Evolutionary conservation across 2,329 filamentous ascomycete genomes (phyloP).

Genomic region (Colletotrichum karsti): DNA sequence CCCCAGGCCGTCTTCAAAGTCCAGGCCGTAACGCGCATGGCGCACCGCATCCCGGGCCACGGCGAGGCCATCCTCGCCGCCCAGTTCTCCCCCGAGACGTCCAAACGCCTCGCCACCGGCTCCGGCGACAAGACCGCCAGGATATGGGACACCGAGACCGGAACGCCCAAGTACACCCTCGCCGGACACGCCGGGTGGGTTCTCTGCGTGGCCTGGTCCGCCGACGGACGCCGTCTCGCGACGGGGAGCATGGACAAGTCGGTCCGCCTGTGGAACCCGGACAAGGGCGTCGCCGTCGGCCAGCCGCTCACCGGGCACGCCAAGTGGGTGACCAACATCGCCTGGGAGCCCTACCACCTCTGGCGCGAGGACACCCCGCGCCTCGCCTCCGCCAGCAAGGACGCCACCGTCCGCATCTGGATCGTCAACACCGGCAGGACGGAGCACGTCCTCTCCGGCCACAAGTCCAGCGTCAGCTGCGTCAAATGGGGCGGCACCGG

Average conservation of each 20-base stretch:
- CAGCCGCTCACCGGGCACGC: slow-evolving; percentile 80
- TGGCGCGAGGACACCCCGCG: slow-evolving; percentile 79
- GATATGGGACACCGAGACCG: slow-evolving; percentile 95
- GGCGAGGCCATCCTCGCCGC: slow-evolving; percentile 89
- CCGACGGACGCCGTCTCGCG: slow-evolving; percentile 81
- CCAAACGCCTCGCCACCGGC: slow-evolving; percentile 83
- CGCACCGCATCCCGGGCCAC: slow-evolving; percentile 88
- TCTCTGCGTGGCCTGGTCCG: slow-evolving; percentile 85
- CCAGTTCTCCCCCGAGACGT: slow-evolving; percentile 84
- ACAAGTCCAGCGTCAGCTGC: slow-evolving; percentile 89
- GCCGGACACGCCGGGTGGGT: slow-evolving; percentile 93
- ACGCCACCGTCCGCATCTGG: slow-evolving; percentile 89
- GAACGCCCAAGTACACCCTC: slow-evolving; percentile 85
- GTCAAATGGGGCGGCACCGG: slow-evolving; percentile 95
- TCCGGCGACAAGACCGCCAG: slow-evolving; percentile 91
- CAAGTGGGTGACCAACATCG: slow-evolving; percentile 83
- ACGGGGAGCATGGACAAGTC: slow-evolving; percentile 95
- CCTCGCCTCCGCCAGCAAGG: slow-evolving; percentile 88
- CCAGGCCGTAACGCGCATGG: slow-evolving; percentile 89
- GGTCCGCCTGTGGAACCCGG: slow-evolving; percentile 88
- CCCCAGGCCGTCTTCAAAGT: slow-evolving; percentile 96
- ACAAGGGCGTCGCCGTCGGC: slow-evolving; percentile 78
- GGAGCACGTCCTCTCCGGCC: slow-evolving; percentile 85
- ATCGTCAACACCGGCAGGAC: slow-evolving; percentile 79
- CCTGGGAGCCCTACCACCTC: slow-evolving; percentile 93